These are phyloP conservation scores for Brettanomyces naardenensis DNA, from an alignment of 805 yeast species.

Conservation along the genomic window DNA sequence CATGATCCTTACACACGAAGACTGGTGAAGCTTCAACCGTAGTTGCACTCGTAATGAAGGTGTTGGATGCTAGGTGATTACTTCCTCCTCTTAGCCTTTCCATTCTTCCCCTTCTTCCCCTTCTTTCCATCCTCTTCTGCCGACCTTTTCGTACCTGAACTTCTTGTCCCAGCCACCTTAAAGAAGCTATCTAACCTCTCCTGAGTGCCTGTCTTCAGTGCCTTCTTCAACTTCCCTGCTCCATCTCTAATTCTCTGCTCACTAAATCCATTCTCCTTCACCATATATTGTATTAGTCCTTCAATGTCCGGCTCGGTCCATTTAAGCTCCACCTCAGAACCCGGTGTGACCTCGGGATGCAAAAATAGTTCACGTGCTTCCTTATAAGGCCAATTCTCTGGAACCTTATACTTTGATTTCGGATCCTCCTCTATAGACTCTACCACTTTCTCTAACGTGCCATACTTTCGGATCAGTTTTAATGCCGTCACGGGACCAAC, in stretches of 20 bases:
- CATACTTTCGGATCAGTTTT: conserved; percentile 81
- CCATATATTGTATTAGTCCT: conserved; percentile 76
- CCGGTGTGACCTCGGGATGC: conserved; percentile 69
- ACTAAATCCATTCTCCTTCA: conserved; percentile 79
- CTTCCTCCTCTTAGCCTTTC: too few relatives aligned
- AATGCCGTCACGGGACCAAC: conserved; percentile 94
- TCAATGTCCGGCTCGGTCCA: conserved; percentile 89
- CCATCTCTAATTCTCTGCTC: conserved; percentile 90
- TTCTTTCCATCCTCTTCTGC: conserved; percentile 22
- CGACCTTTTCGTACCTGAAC: conserved; percentile 36
- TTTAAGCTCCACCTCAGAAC: conserved; percentile 58
- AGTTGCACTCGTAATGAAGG: too few relatives aligned
- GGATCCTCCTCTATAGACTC: conserved; percentile 50
- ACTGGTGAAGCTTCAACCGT: too few relatives aligned
- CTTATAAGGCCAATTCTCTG: conserved; percentile 90
- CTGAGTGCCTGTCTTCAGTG: conserved; percentile 77
- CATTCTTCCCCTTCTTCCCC: conserved; percentile 9
- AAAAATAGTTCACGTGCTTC: conserved; percentile 81
- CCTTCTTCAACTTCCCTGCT: conserved; percentile 76
- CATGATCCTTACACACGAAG: too few relatives aligned
- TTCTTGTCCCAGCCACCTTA: conserved; percentile 41
- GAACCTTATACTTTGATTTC: conserved; percentile 67
- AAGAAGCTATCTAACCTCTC: conserved; percentile 92
- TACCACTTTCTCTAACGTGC: conserved; percentile 71
- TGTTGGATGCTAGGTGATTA: too few relatives aligned